Evolutionary conservation across 805 yeast genomes (phyloP).

Genomic region (Metschnikowia proteae): DNA sequence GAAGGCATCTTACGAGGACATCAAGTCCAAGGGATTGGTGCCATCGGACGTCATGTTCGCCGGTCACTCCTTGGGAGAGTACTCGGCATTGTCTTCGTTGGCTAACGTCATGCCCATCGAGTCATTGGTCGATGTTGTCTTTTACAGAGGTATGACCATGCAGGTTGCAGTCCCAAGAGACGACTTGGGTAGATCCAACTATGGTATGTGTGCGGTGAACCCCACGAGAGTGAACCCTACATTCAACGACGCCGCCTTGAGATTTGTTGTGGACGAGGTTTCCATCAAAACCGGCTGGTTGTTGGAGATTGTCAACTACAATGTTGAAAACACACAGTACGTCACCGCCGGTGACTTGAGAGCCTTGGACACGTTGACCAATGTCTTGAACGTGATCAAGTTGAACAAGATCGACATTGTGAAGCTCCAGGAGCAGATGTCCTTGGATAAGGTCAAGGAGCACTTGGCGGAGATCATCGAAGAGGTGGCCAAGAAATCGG

Average conservation of each 20-base stretch:
- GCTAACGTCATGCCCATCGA: conserved; percentile 99
- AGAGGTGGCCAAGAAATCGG: conserved; percentile 77
- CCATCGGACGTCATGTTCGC: conserved; percentile 94
- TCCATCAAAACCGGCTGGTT: conserved; percentile 84
- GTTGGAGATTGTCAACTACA: conserved; percentile 95
- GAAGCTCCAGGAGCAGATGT: conserved; percentile 75
- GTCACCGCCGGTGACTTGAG: conserved; percentile 99
- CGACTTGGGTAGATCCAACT: conserved; percentile 89
- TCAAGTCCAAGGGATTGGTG: conserved; percentile 91
- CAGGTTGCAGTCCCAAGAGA: conserved; percentile 99
- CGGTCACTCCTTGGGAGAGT: conserved; percentile 99
- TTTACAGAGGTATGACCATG: conserved; percentile 99
- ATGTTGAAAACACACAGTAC: conserved; percentile 96
- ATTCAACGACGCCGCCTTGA: conserved; percentile 87
- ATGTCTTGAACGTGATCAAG: conserved; percentile 90
- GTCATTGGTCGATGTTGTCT: conserved; percentile 93
- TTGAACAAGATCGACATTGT: conserved; percentile 91
- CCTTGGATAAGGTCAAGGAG: conserved; percentile 82
- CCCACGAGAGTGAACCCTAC: conserved; percentile 89
- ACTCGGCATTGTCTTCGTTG: conserved; percentile 93
- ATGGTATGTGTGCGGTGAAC: conserved; percentile 98
- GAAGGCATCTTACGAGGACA: conserved; percentile 97
- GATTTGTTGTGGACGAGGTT: conserved; percentile 90
- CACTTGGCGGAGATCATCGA: conserved; percentile 84
- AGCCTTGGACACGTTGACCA: conserved; percentile 87